Percentiles rank a stretch among this genome's conserved stretches.
Conservation (phyloP, 164 flowering plant species). For the Stephania cephalantha region DNA sequence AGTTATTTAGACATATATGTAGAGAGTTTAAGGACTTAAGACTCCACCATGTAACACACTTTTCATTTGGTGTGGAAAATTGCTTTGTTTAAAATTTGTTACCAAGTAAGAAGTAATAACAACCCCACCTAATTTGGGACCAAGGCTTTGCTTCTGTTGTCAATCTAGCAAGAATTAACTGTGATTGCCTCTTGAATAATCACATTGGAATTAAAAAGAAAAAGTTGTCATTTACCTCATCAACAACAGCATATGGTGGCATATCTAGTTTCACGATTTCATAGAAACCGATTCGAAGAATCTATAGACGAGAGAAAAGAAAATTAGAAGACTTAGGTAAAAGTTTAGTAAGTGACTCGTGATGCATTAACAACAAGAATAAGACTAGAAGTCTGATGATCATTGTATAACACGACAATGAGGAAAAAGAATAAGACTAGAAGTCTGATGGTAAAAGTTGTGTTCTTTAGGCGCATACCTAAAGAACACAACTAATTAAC, state of each 20-base stretch:
- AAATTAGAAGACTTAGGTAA: not conserved
- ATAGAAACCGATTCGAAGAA: conserved; percentile 84
- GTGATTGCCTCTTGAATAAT: not conserved
- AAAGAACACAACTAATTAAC: not conserved
- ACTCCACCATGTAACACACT: too few species aligned
- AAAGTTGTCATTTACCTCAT: conserved; percentile 54
- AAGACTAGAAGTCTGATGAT: not conserved
- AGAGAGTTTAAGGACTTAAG: not conserved
- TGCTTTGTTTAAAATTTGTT: too few species aligned
- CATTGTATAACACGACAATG: too few species aligned
- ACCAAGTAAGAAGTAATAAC: too few species aligned
- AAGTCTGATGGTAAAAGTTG: not conserved
- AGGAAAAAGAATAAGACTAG: not conserved
- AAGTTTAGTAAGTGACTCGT: not conserved
- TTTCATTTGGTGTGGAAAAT: too few species aligned
- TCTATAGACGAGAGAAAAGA: conserved; percentile 33
- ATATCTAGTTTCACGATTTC: conserved; percentile 88
- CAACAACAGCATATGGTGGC: conserved; percentile 94
- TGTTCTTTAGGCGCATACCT: not conserved
- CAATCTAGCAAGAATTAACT: not conserved
- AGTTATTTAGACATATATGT: not conserved
- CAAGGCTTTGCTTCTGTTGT: too few species aligned
- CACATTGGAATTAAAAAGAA: not conserved
- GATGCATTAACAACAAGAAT: not conserved
- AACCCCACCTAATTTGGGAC: too few species aligned